These are phyloP conservation scores for Sporopachydermia quercuum DNA, from an alignment of 805 yeast species.

Conservation along the genomic window DNA sequence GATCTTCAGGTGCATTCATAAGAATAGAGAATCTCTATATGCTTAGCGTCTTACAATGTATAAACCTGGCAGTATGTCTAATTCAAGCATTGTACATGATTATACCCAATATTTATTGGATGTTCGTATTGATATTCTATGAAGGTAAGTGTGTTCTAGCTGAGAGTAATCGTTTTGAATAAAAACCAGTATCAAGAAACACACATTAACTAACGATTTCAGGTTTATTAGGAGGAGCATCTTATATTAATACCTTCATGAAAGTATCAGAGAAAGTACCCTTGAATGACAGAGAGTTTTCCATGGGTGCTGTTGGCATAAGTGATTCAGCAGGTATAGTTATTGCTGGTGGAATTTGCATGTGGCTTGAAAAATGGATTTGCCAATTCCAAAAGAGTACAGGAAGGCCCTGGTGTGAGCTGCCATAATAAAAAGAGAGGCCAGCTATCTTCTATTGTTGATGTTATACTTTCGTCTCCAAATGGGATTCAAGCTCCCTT, in stretches of 20 bases:
- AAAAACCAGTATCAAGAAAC: background rate
- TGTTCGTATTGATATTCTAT: slow-evolving; percentile 55
- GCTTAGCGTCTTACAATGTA: slow-evolving; percentile 49
- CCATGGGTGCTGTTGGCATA: slow-evolving; percentile 71
- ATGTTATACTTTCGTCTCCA: background rate
- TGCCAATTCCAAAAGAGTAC: slow-evolving; percentile 56
- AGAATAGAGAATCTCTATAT: slow-evolving; percentile 44
- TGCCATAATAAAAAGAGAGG: slow-evolving; percentile 15
- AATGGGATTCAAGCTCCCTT: background rate
- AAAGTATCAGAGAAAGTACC: slow-evolving; percentile 48
- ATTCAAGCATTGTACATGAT: slow-evolving; percentile 48
- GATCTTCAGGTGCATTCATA: slow-evolving; percentile 63
- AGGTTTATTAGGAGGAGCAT: slow-evolving; percentile 76
- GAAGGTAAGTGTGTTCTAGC: slow-evolving; percentile 30
- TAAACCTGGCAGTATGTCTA: slow-evolving; percentile 45
- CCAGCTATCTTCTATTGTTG: background rate
- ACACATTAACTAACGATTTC: background rate
- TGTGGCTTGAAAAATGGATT: slow-evolving; percentile 57
- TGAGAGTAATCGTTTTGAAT: background rate
- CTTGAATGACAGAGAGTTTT: slow-evolving; percentile 48
- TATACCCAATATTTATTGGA: slow-evolving; percentile 43
- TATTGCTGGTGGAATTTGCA: slow-evolving; percentile 60
- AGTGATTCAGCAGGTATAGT: slow-evolving; percentile 80
- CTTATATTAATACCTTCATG: slow-evolving; percentile 81
- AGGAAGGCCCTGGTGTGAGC: slow-evolving; percentile 71